Conservation (phyloP, 352 stramenopile species). For the Albugo candida region DNA sequence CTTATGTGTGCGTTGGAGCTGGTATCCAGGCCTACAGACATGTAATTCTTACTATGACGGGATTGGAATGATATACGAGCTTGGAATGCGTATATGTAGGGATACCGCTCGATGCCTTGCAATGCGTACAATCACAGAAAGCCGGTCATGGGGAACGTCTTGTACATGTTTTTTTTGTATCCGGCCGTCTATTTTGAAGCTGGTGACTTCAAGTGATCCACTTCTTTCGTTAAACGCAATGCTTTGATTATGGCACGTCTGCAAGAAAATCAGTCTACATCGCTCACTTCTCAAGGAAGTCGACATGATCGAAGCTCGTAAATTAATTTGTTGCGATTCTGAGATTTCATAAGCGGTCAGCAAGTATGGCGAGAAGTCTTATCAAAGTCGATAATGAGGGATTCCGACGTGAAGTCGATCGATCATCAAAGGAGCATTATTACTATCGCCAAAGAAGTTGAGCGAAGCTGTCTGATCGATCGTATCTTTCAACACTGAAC, state of each 20-base stretch:
- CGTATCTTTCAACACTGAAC: not conserved
- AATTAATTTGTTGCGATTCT: not conserved
- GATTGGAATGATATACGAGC: not conserved
- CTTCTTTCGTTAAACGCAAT: slow-evolving; percentile 1
- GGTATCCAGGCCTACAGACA: slow-evolving; percentile 75
- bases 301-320: not conserved
- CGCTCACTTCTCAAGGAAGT: slow-evolving; percentile 6
- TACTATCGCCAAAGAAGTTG: not conserved
- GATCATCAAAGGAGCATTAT: too few species aligned
- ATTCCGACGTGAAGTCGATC: too few species aligned
- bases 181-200: not conserved
- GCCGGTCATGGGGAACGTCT: slow-evolving; percentile 77
- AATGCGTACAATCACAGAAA: slow-evolving; percentile 68
- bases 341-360: not conserved
- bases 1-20: slow-evolving; percentile 87
- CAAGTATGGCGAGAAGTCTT: too few species aligned
- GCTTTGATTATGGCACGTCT: not conserved
- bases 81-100: slow-evolving; percentile 8
- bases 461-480: not conserved
- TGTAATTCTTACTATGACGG: slow-evolving; percentile 10
- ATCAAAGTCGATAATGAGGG: too few species aligned
- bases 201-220: slow-evolving; percentile 1
- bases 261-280: slow-evolving; percentile 3
- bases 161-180: slow-evolving; percentile 92
- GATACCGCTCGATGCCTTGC: slow-evolving; percentile 72